Evolutionary conservation across 2,329 filamentous ascomycete genomes (phyloP).

Genomic region (Arthrobotrys megalospora): DNA sequence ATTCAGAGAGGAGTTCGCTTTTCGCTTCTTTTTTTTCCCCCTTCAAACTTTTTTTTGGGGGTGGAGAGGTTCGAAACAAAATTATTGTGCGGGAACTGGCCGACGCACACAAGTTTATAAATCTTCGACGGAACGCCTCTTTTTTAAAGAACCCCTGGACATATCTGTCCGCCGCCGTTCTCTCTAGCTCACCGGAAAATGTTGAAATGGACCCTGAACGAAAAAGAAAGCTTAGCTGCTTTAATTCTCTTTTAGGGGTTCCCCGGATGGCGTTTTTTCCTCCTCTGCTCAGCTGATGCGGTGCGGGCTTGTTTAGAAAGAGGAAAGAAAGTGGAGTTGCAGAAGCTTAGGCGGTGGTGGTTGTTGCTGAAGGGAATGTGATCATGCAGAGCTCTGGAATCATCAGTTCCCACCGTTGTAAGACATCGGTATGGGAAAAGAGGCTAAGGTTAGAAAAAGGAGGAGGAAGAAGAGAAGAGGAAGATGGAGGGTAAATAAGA

Average conservation of each 20-base stretch:
- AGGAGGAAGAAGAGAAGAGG: slow-evolving; percentile 9
- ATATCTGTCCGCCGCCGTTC: background rate
- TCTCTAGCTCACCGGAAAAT: slow-evolving; percentile 18
- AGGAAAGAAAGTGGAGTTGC: slow-evolving; percentile 28
- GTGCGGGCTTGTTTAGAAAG: slow-evolving; percentile 16
- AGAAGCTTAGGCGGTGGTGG: background rate
- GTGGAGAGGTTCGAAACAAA: slow-evolving; percentile 19
- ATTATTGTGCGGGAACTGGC: slow-evolving; percentile 45
- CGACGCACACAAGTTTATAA: slow-evolving; percentile 32
- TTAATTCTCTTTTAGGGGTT: background rate
- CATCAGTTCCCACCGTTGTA: background rate
- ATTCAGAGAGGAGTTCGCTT: slow-evolving; percentile 33
- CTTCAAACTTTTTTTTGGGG: slow-evolving; percentile 28
- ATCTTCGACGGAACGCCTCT: slow-evolving; percentile 50
- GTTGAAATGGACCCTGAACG: slow-evolving; percentile 39
- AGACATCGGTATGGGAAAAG: slow-evolving; percentile 33
- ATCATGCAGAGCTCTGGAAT: slow-evolving; percentile 59
- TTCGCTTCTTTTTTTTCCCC: background rate
- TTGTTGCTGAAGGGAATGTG: slow-evolving; percentile 43
- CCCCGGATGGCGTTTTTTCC: slow-evolving; percentile 16
- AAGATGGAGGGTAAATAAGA: slow-evolving; percentile 3
- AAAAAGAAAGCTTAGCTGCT: slow-evolving; percentile 39
- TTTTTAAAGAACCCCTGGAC: background rate
- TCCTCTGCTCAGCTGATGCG: slow-evolving; percentile 38
- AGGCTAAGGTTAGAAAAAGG: slow-evolving; percentile 9